phyloP scores from a whole-genome alignment of 176 grass and related monocot species.

The Poa pratensis region DNA sequence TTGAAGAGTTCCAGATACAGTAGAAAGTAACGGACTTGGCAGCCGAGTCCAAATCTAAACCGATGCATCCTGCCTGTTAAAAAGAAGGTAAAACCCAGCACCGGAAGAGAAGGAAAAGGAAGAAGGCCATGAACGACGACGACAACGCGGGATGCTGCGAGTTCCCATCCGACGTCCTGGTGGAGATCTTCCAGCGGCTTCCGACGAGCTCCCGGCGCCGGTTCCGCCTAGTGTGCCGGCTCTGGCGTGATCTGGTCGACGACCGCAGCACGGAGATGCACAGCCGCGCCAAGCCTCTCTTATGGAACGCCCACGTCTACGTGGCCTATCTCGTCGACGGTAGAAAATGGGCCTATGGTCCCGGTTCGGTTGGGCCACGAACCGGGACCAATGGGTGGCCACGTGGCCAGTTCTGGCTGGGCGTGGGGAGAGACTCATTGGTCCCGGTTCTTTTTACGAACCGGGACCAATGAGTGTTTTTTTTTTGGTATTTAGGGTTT shows the following conservation, averaged over 20 bases:
- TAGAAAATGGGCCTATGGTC: too few relatives aligned
- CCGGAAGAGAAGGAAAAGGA: neutral
- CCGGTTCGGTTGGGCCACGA: too few relatives aligned
- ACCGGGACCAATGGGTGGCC: too few relatives aligned
- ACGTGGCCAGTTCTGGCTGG: too few relatives aligned
- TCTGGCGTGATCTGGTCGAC: neutral
- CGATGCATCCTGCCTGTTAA: too few relatives aligned
- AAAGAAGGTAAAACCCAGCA: neutral
- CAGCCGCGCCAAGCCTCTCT: neutral
- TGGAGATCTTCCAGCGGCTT: neutral
- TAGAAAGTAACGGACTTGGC: too few relatives aligned
- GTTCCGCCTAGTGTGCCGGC: neutral
- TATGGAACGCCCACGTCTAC: neutral
- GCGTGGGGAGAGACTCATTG: too few relatives aligned
- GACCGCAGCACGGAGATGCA: slow-evolving; percentile 3
- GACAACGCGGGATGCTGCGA: neutral
- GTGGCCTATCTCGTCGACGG: neutral
- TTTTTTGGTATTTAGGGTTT: too few relatives aligned
- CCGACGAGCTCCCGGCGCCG: neutral
- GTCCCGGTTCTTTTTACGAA: too few relatives aligned
- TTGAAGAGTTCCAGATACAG: too few relatives aligned
- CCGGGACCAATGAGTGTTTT: too few relatives aligned
- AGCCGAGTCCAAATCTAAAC: neutral
- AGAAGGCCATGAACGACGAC: neutral
- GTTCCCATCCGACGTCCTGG: neutral